Conservation (phyloP, 1,139 yeast genomes). For the Geotrichum klebahnii region DNA sequence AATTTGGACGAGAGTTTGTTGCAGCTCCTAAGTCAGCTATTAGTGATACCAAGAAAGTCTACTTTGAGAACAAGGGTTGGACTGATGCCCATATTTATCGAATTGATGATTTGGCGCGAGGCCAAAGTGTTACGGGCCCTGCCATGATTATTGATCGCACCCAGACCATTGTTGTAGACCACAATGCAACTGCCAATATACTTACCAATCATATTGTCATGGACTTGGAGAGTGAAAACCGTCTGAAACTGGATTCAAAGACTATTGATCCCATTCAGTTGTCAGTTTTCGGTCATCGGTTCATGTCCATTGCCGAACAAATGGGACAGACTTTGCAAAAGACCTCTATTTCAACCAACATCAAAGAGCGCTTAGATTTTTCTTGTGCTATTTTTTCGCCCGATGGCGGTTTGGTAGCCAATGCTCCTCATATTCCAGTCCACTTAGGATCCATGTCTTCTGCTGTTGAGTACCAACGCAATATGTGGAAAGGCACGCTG, state of each 20-base stretch:
- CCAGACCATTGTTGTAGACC: conserved; percentile 79
- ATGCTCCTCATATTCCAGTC: conserved; percentile 86
- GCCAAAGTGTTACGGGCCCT: conserved; percentile 63
- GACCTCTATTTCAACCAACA: conserved; percentile 80
- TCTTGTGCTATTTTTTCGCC: conserved; percentile 78
- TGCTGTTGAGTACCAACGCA: conserved; percentile 66
- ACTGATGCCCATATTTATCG: conserved; percentile 50
- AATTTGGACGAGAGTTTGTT: conserved; percentile 10
- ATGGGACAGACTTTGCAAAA: conserved; percentile 80
- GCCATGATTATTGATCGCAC: conserved; percentile 81
- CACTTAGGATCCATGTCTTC: conserved; percentile 86
- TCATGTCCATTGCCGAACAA: conserved; percentile 86
- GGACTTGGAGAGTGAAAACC: conserved; percentile 27
- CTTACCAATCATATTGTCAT: conserved; percentile 58
- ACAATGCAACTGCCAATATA: conserved; percentile 60
- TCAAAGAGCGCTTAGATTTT: conserved; percentile 77
- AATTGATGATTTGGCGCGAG: conserved; percentile 50
- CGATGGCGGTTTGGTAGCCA: conserved; percentile 74
- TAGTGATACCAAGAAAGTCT: conserved; percentile 41
- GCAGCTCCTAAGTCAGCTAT: conserved; percentile 19
- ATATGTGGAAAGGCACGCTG: conserved; percentile 57
- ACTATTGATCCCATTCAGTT: conserved; percentile 62
- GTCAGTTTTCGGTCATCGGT: conserved; percentile 76
- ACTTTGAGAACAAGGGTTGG: conserved; percentile 47
- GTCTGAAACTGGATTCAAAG: conserved; percentile 37